phyloP scores from a whole-genome alignment of 2,329 filamentous ascomycete genomes.

The Drechslerella stenobrocha region DNA sequence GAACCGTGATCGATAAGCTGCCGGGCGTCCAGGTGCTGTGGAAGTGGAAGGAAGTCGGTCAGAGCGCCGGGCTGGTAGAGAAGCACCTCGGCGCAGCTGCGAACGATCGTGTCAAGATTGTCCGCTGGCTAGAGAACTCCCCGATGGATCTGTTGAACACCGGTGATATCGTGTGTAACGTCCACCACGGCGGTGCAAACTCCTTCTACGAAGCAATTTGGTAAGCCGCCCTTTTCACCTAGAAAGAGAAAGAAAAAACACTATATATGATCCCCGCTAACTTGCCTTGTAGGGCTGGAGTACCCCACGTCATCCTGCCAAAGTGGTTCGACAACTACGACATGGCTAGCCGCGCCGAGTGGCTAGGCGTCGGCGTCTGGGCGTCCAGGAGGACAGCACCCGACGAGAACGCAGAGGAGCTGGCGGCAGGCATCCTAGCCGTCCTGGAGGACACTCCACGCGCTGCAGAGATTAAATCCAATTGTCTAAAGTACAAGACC shows the following conservation, averaged over 20 bases:
- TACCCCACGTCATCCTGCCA: slow-evolving; percentile 49
- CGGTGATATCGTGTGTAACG: slow-evolving; percentile 56
- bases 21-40: slow-evolving; percentile 48
- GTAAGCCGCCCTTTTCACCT: too few relatives aligned
- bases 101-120: slow-evolving; percentile 36
- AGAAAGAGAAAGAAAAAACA: too few relatives aligned
- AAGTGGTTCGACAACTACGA: slow-evolving; percentile 51
- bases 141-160: slow-evolving; percentile 54
- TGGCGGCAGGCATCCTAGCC: slow-evolving; percentile 21
- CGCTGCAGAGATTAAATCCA: slow-evolving; percentile 18
- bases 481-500: slow-evolving; percentile 23
- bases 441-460: slow-evolving; percentile 19
- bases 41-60: slow-evolving; percentile 43
- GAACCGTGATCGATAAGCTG: slow-evolving; percentile 23
- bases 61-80: slow-evolving; percentile 3
- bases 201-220: slow-evolving; percentile 57
- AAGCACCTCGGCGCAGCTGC: slow-evolving; percentile 13
- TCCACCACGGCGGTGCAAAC: slow-evolving; percentile 60
- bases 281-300: slow-evolving; percentile 48
- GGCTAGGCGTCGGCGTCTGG: slow-evolving; percentile 49
- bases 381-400: slow-evolving; percentile 43
- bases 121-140: slow-evolving; percentile 38
- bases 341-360: slow-evolving; percentile 49
- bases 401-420: slow-evolving; percentile 43
- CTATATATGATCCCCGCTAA: too few relatives aligned